A percentile compares a stretch with the other conserved stretches of the same genome.
phyloP scores from a whole-genome alignment of 2,329 filamentous ascomycete species.

The Setomelanomma holmii region DNA sequence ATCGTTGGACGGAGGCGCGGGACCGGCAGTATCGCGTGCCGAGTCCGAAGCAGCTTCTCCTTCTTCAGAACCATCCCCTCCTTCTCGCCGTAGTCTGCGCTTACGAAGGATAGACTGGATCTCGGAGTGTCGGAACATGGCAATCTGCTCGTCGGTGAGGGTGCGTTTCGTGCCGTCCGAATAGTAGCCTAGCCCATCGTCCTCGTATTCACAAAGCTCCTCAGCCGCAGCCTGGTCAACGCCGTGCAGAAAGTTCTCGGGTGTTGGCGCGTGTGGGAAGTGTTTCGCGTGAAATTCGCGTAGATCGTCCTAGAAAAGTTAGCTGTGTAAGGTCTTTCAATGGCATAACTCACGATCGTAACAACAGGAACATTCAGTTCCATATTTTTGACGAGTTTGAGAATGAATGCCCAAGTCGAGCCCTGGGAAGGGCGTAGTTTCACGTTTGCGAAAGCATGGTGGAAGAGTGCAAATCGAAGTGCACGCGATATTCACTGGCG shows the following conservation, averaged over 20 bases:
- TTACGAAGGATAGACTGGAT: conserved; percentile 70
- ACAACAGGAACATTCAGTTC: conserved; percentile 38
- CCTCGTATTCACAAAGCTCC: conserved; percentile 52
- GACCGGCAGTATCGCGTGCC: background rate
- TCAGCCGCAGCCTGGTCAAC: conserved; percentile 40
- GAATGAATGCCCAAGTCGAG: background rate
- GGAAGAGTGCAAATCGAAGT: conserved; percentile 9
- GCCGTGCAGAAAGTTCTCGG: conserved; percentile 40
- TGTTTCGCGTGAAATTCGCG: conserved; percentile 52
- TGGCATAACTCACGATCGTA: conserved; percentile 33
- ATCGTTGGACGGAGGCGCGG: conserved; percentile 8
- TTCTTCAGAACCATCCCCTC: conserved; percentile 21
- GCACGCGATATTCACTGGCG: conserved; percentile 1
- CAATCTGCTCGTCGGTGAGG: conserved; percentile 88
- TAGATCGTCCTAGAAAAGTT: conserved; percentile 50
- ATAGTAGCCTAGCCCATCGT: conserved; percentile 82
- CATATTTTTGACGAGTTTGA: conserved; percentile 15
- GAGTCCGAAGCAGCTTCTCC: conserved; percentile 9
- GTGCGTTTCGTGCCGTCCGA: conserved; percentile 86
- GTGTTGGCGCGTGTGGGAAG: conserved; percentile 50
- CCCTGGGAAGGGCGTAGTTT: conserved; percentile 14
- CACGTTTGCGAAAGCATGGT: conserved; percentile 22
- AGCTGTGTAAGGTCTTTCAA: conserved; percentile 2
- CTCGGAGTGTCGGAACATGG: conserved; percentile 89
- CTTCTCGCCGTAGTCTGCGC: conserved; percentile 32